Evolutionary conservation across 768 basidiomycete genomes (phyloP).

Genomic region (Boletus speciosus): DNA sequence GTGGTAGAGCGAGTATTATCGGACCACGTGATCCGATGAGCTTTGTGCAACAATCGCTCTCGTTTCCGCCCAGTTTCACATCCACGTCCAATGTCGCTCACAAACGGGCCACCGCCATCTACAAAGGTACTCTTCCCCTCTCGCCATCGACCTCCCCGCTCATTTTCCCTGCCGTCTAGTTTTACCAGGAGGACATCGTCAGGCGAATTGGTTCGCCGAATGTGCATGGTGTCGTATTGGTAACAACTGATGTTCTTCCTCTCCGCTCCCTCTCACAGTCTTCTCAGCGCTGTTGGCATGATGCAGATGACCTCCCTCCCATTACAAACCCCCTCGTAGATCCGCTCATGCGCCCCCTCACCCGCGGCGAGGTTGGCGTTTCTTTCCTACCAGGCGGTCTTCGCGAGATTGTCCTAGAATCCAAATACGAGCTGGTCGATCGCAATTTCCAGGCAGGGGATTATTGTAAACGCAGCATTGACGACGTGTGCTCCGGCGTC

Average conservation of each 20-base stretch:
- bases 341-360: constrained; percentile 71
- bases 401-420: constrained; percentile 71
- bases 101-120: constrained; percentile 19
- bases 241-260: constrained; percentile 29
- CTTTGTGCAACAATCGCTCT: not conserved
- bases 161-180: constrained; percentile 33
- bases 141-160: not conserved
- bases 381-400: constrained; percentile 54
- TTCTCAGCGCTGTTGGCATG: constrained; percentile 83
- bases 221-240: constrained; percentile 63
- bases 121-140: constrained; percentile 31
- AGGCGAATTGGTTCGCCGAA: constrained; percentile 40
- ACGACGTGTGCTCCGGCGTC: constrained; percentile 73
- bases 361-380: constrained; percentile 80
- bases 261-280: constrained; percentile 6
- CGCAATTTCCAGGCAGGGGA: constrained; percentile 78
- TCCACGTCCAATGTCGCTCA: constrained; percentile 27
- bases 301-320: constrained; percentile 66
- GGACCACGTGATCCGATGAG: constrained; percentile 19
- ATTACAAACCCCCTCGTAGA: constrained; percentile 46
- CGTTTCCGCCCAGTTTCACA: constrained; percentile 2
- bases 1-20: not conserved
- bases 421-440: constrained; percentile 66
- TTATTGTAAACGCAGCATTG: constrained; percentile 73
- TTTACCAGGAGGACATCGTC: constrained; percentile 69